Evolutionary conservation across 345 rosid species (phyloP), one percentile per base, ranked within the genome.

Genomic region (Physaria fendleri): DNA sequence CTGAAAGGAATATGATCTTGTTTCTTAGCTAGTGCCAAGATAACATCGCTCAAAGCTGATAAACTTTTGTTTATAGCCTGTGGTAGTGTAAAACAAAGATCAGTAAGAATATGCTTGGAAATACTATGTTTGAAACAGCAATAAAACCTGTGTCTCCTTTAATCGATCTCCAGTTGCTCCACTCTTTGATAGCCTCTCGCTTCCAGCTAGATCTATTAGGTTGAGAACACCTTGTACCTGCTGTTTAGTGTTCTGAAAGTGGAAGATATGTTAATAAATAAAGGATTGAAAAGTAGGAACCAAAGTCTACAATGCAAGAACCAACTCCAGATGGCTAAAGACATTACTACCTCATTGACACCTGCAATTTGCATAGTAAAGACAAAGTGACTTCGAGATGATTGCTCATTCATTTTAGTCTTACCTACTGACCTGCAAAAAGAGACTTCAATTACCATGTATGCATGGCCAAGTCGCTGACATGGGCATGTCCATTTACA

Each of bases 381-480:
- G 14, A 49, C 38, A 0, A 49, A 49, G 9, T 49, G 55, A 49
- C 55, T 49, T 33, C 55, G 28, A 1, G 55, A 49, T 49, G 55
- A 49, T 28, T 29, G 38, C 55, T 49, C 55, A 49, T 49, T 49
- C 55, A 49, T 49, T 49, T 49, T 37, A 28, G 55, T 49, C 37
- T 28, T 49, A 29, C 55, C 55, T 29, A 29, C 23, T 49, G 55
- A 29, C 38, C 55, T 49, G 55, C 7, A 49, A 16, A 15, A 49
- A 16, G 23, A 28, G 13, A 28, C 15, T 45, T 25, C 30, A 47
- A 14, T 13, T 47, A 25, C 33, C 21, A 47, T 47, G 21, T 47
- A 14, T 47, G 20, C 13, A 90, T 61, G 5, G 97, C 84, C 5
- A 86, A 84, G 65, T 82, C 97, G 6, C 79, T 69, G 27, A 90